A percentile compares a stretch with the other conserved stretches of the same genome.
Evolutionary conservation across 345 rosid genomes (phyloP).

Genomic region (Salix arbutifolia): DNA sequence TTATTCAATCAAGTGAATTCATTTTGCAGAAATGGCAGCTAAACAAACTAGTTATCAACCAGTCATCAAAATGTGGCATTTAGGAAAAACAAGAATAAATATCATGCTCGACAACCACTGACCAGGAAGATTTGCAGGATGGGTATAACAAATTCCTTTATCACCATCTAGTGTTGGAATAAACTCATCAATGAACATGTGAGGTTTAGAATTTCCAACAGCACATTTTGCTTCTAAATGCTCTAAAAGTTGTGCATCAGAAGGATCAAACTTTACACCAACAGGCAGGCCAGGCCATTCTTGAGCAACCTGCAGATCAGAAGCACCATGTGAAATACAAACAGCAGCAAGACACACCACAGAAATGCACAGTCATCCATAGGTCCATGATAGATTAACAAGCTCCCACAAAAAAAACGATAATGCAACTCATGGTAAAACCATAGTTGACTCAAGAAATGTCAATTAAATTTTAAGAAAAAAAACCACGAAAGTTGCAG

Average conservation of each 20-base stretch:
- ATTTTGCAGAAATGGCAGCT: no score
- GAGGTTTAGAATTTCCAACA: slow-evolving; percentile 44
- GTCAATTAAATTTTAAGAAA: not conserved
- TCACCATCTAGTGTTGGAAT: slow-evolving; percentile 56
- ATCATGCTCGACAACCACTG: not conserved
- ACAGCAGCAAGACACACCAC: not conserved
- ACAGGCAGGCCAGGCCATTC: slow-evolving; percentile 91
- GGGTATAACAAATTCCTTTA: slow-evolving; percentile 82
- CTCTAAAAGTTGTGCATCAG: slow-evolving; percentile 66
- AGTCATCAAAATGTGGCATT: not conserved
- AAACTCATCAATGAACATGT: slow-evolving; percentile 62
- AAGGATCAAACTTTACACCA: slow-evolving; percentile 95
- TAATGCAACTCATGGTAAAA: not conserved
- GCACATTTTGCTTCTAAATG: slow-evolving; percentile 80
- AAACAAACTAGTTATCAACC: not conserved
- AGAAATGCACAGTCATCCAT: not conserved
- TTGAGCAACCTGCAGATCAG: slow-evolving; percentile 41
- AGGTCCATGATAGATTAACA: not conserved
- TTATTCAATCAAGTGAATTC: not conserved
- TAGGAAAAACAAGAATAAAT: no score
- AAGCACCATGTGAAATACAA: not conserved
- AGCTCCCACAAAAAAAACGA: not conserved
- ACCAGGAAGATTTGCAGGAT: slow-evolving; percentile 95
- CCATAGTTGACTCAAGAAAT: not conserved
- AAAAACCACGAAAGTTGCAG: not conserved